Evolutionary conservation across 768 basidiomycete species (phyloP).

Genomic region (Tylopilus cervinicoccineus): DNA sequence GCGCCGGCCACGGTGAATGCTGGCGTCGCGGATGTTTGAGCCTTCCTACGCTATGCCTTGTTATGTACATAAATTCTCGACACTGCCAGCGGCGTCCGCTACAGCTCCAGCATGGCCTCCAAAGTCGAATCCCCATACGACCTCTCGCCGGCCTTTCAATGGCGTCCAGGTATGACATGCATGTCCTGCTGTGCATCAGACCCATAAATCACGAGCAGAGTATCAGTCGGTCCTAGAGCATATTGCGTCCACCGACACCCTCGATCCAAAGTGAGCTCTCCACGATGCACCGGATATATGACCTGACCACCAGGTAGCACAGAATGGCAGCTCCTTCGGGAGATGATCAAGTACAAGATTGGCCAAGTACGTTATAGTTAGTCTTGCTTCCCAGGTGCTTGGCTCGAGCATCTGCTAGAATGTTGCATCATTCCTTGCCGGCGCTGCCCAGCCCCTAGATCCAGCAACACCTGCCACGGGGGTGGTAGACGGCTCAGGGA

Average conservation of each 20-base stretch:
- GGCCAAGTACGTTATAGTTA: slow-evolving; percentile 44
- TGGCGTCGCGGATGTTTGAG: too few relatives aligned
- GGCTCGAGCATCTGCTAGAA: slow-evolving; percentile 37
- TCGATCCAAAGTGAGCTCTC: slow-evolving; percentile 47
- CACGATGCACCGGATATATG: slow-evolving; percentile 3
- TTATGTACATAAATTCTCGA: too few relatives aligned
- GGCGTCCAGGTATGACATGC: slow-evolving; percentile 45
- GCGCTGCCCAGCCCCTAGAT: slow-evolving; percentile 35
- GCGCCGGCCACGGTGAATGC: too few relatives aligned
- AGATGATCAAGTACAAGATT: slow-evolving; percentile 70
- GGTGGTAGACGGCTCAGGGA: slow-evolving; percentile 40
- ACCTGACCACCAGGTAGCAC: slow-evolving; percentile 36
- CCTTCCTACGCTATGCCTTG: too few relatives aligned
- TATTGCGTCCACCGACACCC: slow-evolving; percentile 60
- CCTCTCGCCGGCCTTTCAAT: slow-evolving; percentile 37
- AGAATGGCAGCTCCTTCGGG: slow-evolving; percentile 68
- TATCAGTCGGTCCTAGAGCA: slow-evolving; percentile 55
- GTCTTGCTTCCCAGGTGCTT: neutral
- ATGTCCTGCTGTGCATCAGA: neutral
- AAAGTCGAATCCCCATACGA: slow-evolving; percentile 7
- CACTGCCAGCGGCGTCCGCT: neutral
- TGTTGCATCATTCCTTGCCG: slow-evolving; percentile 44
- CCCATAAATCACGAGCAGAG: slow-evolving; percentile 37
- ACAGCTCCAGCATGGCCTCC: slow-evolving; percentile 17
- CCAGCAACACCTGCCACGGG: slow-evolving; percentile 38